Evolutionary conservation across 768 basidiomycete genomes (phyloP), one percentile per base, ranked within the genome.

Genomic region (Porpolomopsis calyptriformis): DNA sequence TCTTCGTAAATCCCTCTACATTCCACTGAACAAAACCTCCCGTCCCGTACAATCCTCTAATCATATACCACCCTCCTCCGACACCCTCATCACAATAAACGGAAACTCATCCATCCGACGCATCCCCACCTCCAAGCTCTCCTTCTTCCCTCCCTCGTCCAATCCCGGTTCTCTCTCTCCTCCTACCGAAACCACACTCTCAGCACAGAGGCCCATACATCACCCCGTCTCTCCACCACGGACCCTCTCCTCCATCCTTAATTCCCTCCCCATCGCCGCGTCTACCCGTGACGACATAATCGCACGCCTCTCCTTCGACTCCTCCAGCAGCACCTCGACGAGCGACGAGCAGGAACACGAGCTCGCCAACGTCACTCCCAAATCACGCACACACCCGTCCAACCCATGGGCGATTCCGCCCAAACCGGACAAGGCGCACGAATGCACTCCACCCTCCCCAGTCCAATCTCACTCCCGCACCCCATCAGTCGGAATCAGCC

Each of bases 1-100:
- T 64, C 74, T 92, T 26, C 84, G 93, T 23, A 79, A 80, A 38
- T 70, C 78, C 4, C 76, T 96, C 27, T 81, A 85, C 55, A 82
- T 98, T 47, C 91, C 93, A 0, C 56, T 82, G 27, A 77, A 82
- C 42, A 70, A 71, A 50, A 70, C 77, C 19, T 65, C 71, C 24
- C 72, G 72, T 19, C 64, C 71, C 38, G n/a, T n/a, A n/a, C n/a
- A n/a, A n/a, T n/a, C n/a, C n/a, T n/a, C n/a, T n/a, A n/a, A n/a
- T n/a, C n/a, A n/a, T n/a, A n/a, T n/a, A n/a, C n/a, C n/a, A n/a
- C n/a, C n/a, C n/a, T 31, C 27, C 24, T 38, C 44, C 14, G 33
- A 38, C 20, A 19, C 23, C 26, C 25, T 29, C 20, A 39, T 18
- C 18, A 40, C 31, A n/a, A 12, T 19, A 31, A 40, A 44, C 12